Conservation (phyloP, 2,329 filamentous ascomycete species). For the Trichoderma gracile region DNA sequence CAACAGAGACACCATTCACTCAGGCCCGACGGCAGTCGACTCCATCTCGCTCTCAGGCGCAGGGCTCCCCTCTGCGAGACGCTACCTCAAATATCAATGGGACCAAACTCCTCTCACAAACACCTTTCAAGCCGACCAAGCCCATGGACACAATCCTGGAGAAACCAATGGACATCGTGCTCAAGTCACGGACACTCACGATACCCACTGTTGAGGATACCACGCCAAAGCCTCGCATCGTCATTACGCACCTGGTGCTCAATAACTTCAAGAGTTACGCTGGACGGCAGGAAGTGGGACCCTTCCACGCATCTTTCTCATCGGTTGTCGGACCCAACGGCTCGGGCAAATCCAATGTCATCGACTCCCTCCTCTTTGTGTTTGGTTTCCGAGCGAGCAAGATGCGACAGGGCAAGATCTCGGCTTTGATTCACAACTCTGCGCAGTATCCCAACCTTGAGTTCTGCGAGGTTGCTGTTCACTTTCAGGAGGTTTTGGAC, state of each 20-base stretch:
- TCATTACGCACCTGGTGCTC: slow-evolving; percentile 88
- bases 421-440: slow-evolving; percentile 95
- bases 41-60: slow-evolving; percentile 54
- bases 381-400: slow-evolving; percentile 99
- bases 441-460: slow-evolving; percentile 82
- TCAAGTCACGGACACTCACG: slow-evolving; percentile 76
- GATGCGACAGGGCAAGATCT: slow-evolving; percentile 98
- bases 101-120: slow-evolving; percentile 31
- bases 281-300: slow-evolving; percentile 89
- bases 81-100: slow-evolving; percentile 69
- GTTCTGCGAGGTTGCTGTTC: slow-evolving; percentile 91
- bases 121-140: slow-evolving; percentile 68
- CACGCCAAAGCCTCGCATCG: slow-evolving; percentile 79
- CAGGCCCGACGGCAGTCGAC: slow-evolving; percentile 56
- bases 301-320: slow-evolving; percentile 95
- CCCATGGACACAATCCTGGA: slow-evolving; percentile 77
- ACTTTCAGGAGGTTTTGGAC: slow-evolving; percentile 95
- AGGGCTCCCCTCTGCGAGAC: slow-evolving; percentile 66
- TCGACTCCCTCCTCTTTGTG: slow-evolving; percentile 96
- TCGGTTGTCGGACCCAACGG: slow-evolving; percentile 97
- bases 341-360: slow-evolving; percentile 98
- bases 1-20: slow-evolving; percentile 1
- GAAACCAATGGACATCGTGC: slow-evolving; percentile 88
- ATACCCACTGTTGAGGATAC: slow-evolving; percentile 70
- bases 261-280: slow-evolving; percentile 99